These are phyloP conservation scores for Nicotiana rustica DNA, from an alignment of 305 asterid species.

Conservation along the genomic window DNA sequence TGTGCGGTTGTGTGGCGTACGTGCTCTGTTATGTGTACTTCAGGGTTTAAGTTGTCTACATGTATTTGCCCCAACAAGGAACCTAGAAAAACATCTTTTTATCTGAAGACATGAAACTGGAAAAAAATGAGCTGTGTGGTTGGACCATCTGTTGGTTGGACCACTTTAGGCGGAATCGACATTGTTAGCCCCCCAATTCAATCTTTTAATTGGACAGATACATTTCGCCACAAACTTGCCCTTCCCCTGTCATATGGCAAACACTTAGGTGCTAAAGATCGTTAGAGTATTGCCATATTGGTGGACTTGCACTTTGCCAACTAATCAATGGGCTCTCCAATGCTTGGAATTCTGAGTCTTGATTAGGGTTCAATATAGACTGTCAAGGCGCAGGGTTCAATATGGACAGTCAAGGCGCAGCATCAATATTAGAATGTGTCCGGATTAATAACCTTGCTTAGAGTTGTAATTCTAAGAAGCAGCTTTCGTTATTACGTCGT, in stretches of 20 bases:
- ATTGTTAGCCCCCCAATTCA: neutral
- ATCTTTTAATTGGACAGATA: neutral
- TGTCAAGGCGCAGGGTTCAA: neutral
- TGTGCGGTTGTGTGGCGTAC: neutral
- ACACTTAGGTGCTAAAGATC: neutral
- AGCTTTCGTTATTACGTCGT: neutral
- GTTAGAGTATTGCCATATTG: constrained; percentile 21
- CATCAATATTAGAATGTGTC: neutral
- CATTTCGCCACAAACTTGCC: neutral
- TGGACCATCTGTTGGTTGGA: constrained; percentile 10
- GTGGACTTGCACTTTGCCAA: constrained; percentile 19
- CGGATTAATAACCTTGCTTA: constrained; percentile 15
- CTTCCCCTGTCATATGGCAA: constrained; percentile 13
- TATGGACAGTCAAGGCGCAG: neutral
- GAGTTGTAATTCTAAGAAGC: neutral
- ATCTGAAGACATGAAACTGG: neutral
- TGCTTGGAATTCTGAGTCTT: neutral
- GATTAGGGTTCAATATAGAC: neutral
- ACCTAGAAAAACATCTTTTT: constrained; percentile 6
- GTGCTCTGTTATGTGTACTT: neutral
- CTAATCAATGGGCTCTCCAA: neutral
- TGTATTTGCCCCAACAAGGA: neutral
- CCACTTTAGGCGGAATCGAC: neutral
- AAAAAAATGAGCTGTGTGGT: neutral
- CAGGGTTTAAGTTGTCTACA: neutral